Conservation (phyloP, 306 rosid species). For the Abrus precatorius region DNA sequence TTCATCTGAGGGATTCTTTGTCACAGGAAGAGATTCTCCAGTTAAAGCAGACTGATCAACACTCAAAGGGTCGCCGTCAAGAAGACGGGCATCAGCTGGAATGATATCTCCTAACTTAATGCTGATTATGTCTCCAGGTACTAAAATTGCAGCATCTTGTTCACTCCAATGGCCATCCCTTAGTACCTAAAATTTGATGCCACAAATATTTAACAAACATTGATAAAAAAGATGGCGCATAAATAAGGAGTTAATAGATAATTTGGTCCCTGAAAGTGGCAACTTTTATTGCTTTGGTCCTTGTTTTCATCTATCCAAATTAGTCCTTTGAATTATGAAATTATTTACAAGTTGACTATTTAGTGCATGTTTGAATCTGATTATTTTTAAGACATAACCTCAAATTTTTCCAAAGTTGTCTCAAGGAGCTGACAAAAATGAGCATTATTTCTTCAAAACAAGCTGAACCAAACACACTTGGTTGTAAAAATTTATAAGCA, state of each 20-base stretch:
- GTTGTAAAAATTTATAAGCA: neutral
- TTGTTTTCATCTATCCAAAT: neutral
- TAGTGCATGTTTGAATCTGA: neutral
- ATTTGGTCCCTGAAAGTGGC: neutral
- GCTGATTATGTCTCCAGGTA: slow-evolving; percentile 93
- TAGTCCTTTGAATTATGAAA: neutral
- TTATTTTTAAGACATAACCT: too few relatives aligned
- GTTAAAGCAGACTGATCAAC: slow-evolving; percentile 97
- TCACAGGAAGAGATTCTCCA: slow-evolving; percentile 94
- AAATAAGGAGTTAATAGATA: neutral
- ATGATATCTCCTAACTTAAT: slow-evolving; percentile 91
- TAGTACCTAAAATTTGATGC: slow-evolving; percentile 60
- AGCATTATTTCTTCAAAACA: too few relatives aligned
- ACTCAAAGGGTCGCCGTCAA: slow-evolving; percentile 91
- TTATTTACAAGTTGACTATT: neutral
- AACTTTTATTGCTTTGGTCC: neutral
- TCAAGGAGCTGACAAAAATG: too few relatives aligned
- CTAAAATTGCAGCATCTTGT: slow-evolving; percentile 91
- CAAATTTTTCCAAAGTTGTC: too few relatives aligned
- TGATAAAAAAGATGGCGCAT: neutral
- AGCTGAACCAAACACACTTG: too few relatives aligned
- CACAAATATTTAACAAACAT: slow-evolving; percentile 39
- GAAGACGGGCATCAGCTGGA: slow-evolving; percentile 98
- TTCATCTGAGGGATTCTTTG: slow-evolving; percentile 82
- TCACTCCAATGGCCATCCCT: slow-evolving; percentile 91